phyloP scores from a whole-genome alignment of 2,329 filamentous ascomycete species.

The Ophiostoma piceae region DNA sequence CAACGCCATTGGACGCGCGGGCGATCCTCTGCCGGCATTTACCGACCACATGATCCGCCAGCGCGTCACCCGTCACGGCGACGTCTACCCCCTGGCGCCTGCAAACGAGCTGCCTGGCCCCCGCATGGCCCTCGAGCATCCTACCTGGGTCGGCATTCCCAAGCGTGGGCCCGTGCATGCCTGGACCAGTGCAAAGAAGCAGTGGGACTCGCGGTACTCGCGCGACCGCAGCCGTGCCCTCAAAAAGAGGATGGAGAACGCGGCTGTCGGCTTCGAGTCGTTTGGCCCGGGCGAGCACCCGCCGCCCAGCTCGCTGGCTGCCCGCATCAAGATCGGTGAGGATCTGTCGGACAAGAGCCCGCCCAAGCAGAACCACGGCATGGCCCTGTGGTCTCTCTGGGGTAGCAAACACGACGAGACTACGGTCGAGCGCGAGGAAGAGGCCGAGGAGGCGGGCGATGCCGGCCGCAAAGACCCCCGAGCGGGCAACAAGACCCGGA shows the following conservation, averaged over 20 bases:
- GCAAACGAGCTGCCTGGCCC: slow-evolving; percentile 61
- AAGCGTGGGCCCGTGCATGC: slow-evolving; percentile 74
- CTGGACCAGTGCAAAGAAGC: slow-evolving; percentile 70
- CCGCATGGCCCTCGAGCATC: slow-evolving; percentile 52
- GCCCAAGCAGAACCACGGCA: slow-evolving; percentile 60
- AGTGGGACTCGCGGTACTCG: slow-evolving; percentile 69
- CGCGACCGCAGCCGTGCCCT: slow-evolving; percentile 66
- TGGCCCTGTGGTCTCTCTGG: slow-evolving; percentile 82
- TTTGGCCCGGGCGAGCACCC: slow-evolving; percentile 69
- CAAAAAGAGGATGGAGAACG: slow-evolving; percentile 66
- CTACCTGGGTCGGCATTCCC: slow-evolving; percentile 66
- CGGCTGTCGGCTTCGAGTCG: slow-evolving; percentile 63
- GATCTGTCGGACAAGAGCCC: slow-evolving; percentile 46
- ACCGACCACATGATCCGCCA: slow-evolving; percentile 88
- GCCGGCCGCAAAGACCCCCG: neutral
- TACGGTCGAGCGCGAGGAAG: slow-evolving; percentile 57
- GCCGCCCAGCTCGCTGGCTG: slow-evolving; percentile 77
- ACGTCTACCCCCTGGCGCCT: slow-evolving; percentile 61
- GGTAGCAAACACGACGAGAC: slow-evolving; percentile 82
- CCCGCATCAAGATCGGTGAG: slow-evolving; percentile 52
- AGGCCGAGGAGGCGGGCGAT: slow-evolving; percentile 39
- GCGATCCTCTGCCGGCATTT: slow-evolving; percentile 76
- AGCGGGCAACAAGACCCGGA: neutral
- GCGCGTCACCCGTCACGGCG: slow-evolving; percentile 71
- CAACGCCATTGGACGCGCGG: slow-evolving; percentile 69